These are phyloP conservation scores for Globisporangium megalacanthum DNA, from an alignment of 352 stramenopile species.

Conservation along the genomic window DNA sequence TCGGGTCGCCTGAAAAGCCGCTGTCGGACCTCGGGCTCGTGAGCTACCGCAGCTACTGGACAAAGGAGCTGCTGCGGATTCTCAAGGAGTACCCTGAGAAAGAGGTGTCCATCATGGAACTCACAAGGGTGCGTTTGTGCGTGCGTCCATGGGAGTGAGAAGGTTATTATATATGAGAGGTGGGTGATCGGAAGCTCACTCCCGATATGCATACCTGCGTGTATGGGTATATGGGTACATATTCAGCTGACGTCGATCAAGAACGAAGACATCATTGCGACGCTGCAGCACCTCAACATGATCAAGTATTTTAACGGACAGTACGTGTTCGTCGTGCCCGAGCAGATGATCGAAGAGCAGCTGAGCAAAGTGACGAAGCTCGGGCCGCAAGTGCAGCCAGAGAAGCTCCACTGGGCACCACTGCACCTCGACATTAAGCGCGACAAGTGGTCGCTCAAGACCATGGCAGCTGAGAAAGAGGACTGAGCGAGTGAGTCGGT, in stretches of 20 bases:
- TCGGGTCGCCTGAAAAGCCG: constrained; percentile 98
- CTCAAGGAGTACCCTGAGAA: constrained; percentile 78
- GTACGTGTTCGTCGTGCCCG: constrained; percentile 96
- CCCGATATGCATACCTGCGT: too few species aligned
- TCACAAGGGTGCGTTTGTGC: constrained; percentile 83
- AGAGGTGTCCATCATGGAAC: constrained; percentile 93
- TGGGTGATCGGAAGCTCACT: neutral
- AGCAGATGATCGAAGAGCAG: constrained; percentile 87
- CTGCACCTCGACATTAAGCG: constrained; percentile 77
- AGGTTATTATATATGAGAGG: neutral
- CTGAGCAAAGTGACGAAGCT: constrained; percentile 76
- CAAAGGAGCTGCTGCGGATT: constrained; percentile 92
- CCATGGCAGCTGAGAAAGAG: constrained; percentile 13
- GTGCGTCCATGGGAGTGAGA: neutral
- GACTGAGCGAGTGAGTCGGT: constrained; percentile 38
- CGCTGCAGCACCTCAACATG: constrained; percentile 97
- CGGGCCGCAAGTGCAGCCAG: constrained; percentile 55
- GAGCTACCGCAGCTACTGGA: constrained; percentile 99
- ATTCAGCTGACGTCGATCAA: constrained; percentile 85
- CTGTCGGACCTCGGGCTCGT: constrained; percentile 98
- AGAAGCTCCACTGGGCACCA: constrained; percentile 81
- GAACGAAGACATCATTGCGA: constrained; percentile 98
- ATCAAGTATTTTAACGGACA: constrained; percentile 99
- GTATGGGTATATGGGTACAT: neutral
- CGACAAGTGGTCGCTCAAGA: constrained; percentile 86